phyloP scores from a whole-genome alignment of 495 filamentous ascomycete species.

The Podospora bellae-mahoneyi region DNA sequence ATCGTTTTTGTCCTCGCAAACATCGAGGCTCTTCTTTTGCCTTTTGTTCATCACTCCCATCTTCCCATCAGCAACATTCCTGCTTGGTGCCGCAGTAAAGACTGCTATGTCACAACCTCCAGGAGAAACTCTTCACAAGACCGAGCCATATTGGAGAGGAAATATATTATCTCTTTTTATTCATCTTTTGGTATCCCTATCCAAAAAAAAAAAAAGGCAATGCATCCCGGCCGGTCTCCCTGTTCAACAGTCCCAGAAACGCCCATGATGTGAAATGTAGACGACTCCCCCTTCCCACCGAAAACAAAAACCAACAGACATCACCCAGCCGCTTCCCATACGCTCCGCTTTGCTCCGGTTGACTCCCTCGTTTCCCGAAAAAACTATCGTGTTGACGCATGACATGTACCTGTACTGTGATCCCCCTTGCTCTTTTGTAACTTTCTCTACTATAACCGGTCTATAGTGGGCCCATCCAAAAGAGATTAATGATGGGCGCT shows the following conservation, averaged over 20 bases:
- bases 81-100: not conserved
- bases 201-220: not conserved
- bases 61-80: not conserved
- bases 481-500: constrained; percentile 6
- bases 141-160: not conserved
- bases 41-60: not conserved
- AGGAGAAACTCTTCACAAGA: not conserved
- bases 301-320: not conserved
- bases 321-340: not conserved
- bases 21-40: not conserved
- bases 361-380: not conserved
- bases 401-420: not conserved
- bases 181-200: not conserved
- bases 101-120: not conserved
- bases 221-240: not conserved
- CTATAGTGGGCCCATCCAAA: not conserved
- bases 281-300: not conserved
- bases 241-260: not conserved
- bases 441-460: not conserved
- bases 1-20: not conserved
- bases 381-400: not conserved
- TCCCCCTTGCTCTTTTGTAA: not conserved
- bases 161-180: not conserved
- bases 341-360: not conserved
- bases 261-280: not conserved